phyloP scores from a whole-genome alignment of 371 early-diverging fungal species.

The Neoconidiobolus thromboides region DNA sequence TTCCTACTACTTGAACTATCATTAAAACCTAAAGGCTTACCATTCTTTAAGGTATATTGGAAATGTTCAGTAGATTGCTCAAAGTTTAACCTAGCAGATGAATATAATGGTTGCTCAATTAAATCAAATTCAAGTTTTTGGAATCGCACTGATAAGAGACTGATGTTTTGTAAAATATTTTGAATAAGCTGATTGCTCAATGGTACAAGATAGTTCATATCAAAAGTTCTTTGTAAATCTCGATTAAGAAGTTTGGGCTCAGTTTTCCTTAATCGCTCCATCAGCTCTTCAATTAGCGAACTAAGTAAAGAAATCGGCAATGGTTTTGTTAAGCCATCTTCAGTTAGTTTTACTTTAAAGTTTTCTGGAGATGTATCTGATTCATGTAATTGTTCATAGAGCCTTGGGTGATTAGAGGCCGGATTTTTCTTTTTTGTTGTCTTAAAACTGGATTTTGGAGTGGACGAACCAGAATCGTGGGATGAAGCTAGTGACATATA shows the following conservation, averaged over 20 bases:
- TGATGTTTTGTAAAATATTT: background rate
- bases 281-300: background rate
- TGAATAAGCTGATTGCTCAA: background rate
- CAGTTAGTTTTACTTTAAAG: too few relatives aligned
- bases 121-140: background rate
- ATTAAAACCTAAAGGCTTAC: background rate
- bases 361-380: too few relatives aligned
- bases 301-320: background rate
- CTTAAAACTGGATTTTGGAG: too few relatives aligned
- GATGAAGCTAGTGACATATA: background rate
- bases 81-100: too few relatives aligned
- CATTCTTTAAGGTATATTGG: too few relatives aligned
- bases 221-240: background rate
- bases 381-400: too few relatives aligned
- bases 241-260: conserved; percentile 2
- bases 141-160: background rate
- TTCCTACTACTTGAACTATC: background rate
- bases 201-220: background rate
- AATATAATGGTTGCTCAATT: background rate
- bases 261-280: background rate
- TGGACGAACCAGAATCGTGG: background rate
- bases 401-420: too few relatives aligned
- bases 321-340: background rate
- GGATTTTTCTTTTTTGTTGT: too few relatives aligned
- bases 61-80: too few relatives aligned